Percentiles rank a stretch among this genome's conserved stretches.
phyloP scores from a whole-genome alignment of 345 rosid genomes.

The Brassica cretica region DNA sequence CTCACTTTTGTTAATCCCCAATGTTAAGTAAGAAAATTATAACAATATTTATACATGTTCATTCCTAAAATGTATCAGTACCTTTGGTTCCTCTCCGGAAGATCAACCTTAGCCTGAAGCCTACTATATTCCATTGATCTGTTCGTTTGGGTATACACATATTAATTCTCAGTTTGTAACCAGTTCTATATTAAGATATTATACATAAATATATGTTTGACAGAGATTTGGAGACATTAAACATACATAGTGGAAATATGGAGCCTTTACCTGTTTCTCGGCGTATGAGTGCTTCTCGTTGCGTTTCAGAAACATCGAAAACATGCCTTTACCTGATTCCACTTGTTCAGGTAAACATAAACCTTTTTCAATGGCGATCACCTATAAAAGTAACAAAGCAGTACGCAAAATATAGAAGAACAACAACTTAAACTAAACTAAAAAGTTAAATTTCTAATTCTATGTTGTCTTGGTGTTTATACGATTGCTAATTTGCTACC shows the following conservation, averaged over 20 bases:
- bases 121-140: conserved; percentile 72
- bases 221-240: neutral
- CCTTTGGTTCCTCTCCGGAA: conserved; percentile 78
- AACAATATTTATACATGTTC: neutral
- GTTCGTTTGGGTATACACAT: conserved; percentile 38
- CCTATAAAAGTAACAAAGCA: neutral
- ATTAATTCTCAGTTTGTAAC: neutral
- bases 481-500: neutral
- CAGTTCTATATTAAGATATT: conserved; percentile 26
- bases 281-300: conserved; percentile 65
- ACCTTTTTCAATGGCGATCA: neutral
- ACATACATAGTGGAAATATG: conserved; percentile 46
- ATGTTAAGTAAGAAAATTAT: neutral
- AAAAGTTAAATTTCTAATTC: neutral
- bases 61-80: conserved; percentile 6
- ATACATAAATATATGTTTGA: neutral
- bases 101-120: conserved; percentile 76
- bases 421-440: neutral
- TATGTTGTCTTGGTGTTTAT: neutral
- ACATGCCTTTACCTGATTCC: neutral
- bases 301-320: conserved; percentile 46
- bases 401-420: neutral
- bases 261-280: conserved; percentile 53
- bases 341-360: neutral
- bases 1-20: neutral